Percentiles rank a stretch among this genome's conserved stretches.
Evolutionary conservation across 768 basidiomycete species (phyloP).

Genomic region (Ephemerocybe angulata): DNA sequence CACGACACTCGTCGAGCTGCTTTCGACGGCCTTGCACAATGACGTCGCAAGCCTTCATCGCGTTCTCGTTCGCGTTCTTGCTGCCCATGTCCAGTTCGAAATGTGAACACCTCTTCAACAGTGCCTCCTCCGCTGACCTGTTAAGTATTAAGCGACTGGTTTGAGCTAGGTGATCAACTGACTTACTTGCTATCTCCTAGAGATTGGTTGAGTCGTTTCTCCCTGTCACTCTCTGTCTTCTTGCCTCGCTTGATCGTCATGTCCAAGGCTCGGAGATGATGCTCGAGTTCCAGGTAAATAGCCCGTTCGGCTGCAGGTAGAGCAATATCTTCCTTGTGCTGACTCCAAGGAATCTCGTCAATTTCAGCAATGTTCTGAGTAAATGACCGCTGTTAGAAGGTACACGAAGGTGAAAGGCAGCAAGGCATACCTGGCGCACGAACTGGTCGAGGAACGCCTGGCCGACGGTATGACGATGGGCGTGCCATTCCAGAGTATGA

Average conservation of each 20-base stretch:
- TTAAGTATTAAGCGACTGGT: not conserved
- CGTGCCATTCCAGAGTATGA: slow-evolving; percentile 89
- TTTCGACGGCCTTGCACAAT: slow-evolving; percentile 79
- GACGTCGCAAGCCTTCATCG: slow-evolving; percentile 89
- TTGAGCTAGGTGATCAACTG: slow-evolving; percentile 1
- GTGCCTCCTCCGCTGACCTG: slow-evolving; percentile 87
- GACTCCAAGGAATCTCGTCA: slow-evolving; percentile 84
- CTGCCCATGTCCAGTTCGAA: slow-evolving; percentile 73
- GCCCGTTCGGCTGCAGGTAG: slow-evolving; percentile 92
- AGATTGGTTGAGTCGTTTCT: slow-evolving; percentile 80
- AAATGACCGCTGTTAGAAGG: slow-evolving; percentile 11
- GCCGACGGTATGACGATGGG: slow-evolving; percentile 76
- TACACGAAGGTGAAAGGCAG: not conserved
- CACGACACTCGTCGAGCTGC: slow-evolving; percentile 77
- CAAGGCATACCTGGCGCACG: slow-evolving; percentile 69
- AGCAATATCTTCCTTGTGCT: slow-evolving; percentile 56
- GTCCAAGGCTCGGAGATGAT: slow-evolving; percentile 86
- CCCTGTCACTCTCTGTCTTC: slow-evolving; percentile 79
- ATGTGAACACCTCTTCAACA: slow-evolving; percentile 93
- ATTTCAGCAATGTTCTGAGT: slow-evolving; percentile 90
- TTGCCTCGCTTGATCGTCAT: slow-evolving; percentile 69
- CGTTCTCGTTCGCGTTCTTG: slow-evolving; percentile 50
- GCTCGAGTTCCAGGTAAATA: slow-evolving; percentile 92
- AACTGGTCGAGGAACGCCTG: slow-evolving; percentile 79
- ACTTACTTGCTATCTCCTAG: slow-evolving; percentile 87